Evolutionary conservation across 257 asterid species (phyloP), one percentile per base, ranked within the genome.

Genomic region (Handroanthus guayacan): DNA sequence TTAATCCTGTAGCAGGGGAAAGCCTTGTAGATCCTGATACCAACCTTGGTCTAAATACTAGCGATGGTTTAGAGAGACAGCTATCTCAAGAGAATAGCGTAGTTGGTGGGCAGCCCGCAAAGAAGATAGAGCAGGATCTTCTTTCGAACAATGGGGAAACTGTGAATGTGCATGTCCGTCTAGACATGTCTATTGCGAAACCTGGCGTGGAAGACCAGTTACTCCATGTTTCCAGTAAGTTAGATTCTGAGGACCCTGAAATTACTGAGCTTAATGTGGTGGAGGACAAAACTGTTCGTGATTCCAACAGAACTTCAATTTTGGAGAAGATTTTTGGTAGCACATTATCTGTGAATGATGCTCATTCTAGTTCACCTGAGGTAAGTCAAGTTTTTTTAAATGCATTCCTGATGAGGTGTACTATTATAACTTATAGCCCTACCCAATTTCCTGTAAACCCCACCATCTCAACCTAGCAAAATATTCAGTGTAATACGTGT

Each of bases 301-400:
- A 84, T 66, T 78, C 88, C 63, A 83, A 79, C 43, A 75, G 69
- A 44, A 75, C 83, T 51, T 89, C 92, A 56, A 82, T 86, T n/a
- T 79, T 93, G 47, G 92, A 87, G 31, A 85, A 90, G 84, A 83
- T 89, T 55, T 85, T 93, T 82, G 83, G 94, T 72, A 84, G 84
- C 82, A 80, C 91, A 47, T 69, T 83, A 67, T 63, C 95, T 56
- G 36, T 77, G 47, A 82, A 76, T 68, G 87, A 64, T 61, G 78
- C 82, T 62, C 77, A 75, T 62, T 68, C 92, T 66, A 67, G 74
- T 80, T 67, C 80, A 51, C 67, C 74, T 69, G 85, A 86, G 95
- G 96, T 91, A 86, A 71, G 56, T 75, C 9, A 54, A 48, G 17
- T 66, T 25, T 25, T 25, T 25, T 60, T 71, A 12, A 64, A 39